These are phyloP conservation scores for Allium fistulosum DNA, from an alignment of 106 monocot genomes.

Conservation along the genomic window DNA sequence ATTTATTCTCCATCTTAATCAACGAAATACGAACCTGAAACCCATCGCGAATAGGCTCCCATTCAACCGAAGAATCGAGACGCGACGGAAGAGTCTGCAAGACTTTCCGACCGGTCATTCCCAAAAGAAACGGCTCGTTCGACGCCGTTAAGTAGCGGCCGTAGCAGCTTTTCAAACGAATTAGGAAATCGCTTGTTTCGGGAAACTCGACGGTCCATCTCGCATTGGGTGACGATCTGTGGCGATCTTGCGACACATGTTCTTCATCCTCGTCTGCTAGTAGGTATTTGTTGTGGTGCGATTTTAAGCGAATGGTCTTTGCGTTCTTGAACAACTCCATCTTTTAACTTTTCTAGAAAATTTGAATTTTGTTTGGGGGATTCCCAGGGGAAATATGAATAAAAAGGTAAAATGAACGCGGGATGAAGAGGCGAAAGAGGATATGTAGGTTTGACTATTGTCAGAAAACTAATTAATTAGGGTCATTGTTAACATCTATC, in stretches of 20 bases:
- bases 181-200: background rate
- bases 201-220: conserved; percentile 3
- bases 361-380: too few relatives aligned
- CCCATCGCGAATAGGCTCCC: conserved; percentile 83
- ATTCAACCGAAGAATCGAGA: conserved; percentile 83
- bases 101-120: conserved; percentile 79
- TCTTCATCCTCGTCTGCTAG: conserved; percentile 51
- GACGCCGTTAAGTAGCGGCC: conserved; percentile 75
- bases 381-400: too few relatives aligned
- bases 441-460: too few relatives aligned
- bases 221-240: conserved; percentile 11
- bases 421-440: too few relatives aligned
- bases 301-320: conserved; percentile 38
- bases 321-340: conserved; percentile 55
- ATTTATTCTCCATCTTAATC: too few relatives aligned
- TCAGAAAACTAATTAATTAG: too few relatives aligned
- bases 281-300: conserved; percentile 64
- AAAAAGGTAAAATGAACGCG: too few relatives aligned
- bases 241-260: conserved; percentile 42
- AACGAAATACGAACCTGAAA: conserved; percentile 8
- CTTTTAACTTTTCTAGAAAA: background rate
- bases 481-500: too few relatives aligned
- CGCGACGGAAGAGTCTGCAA: conserved; percentile 48
- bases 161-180: conserved; percentile 62
- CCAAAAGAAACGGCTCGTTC: conserved; percentile 75